phyloP scores from a whole-genome alignment of 2,329 filamentous ascomycete species.

The Hymenoscyphus albidus region DNA sequence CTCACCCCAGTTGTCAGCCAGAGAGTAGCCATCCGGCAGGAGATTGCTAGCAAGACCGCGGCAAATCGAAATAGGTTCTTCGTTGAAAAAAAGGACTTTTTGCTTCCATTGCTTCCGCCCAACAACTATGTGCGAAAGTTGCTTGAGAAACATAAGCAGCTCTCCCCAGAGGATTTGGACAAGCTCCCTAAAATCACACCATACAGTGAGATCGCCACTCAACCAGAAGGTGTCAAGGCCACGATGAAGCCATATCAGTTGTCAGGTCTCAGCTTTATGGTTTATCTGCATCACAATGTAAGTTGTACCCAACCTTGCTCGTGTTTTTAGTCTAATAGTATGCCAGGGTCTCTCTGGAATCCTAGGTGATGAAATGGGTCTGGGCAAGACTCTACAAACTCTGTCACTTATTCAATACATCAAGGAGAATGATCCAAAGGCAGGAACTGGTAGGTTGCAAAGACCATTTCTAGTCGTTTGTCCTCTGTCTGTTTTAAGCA shows the following conservation, averaged over 20 bases:
- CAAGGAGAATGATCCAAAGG: constrained; percentile 38
- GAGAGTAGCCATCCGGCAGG: constrained; percentile 29
- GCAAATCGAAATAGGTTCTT: constrained; percentile 34
- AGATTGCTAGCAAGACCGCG: constrained; percentile 31
- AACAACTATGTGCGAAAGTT: constrained; percentile 36
- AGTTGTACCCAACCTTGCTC: not conserved
- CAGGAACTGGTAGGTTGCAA: constrained; percentile 36
- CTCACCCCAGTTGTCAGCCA: constrained; percentile 27
- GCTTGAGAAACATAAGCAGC: constrained; percentile 26
- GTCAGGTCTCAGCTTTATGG: constrained; percentile 46
- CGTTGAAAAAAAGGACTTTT: constrained; percentile 35
- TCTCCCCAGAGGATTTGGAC: constrained; percentile 24
- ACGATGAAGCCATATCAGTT: constrained; percentile 50
- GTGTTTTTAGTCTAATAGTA: constrained; percentile 6
- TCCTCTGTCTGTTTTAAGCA: constrained; percentile 47
- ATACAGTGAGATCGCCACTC: constrained; percentile 30
- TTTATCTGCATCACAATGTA: constrained; percentile 42
- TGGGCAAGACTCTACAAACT: constrained; percentile 48
- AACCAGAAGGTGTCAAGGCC: constrained; percentile 41
- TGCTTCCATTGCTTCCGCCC: constrained; percentile 33
- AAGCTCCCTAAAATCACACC: constrained; percentile 26
- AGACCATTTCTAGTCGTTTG: constrained; percentile 46
- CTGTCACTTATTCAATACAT: constrained; percentile 47
- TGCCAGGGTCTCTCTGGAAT: constrained; percentile 40
- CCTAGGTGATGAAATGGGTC: constrained; percentile 48